phyloP scores from a whole-genome alignment of 2,329 filamentous ascomycete genomes.

The Didymella lethalis region DNA sequence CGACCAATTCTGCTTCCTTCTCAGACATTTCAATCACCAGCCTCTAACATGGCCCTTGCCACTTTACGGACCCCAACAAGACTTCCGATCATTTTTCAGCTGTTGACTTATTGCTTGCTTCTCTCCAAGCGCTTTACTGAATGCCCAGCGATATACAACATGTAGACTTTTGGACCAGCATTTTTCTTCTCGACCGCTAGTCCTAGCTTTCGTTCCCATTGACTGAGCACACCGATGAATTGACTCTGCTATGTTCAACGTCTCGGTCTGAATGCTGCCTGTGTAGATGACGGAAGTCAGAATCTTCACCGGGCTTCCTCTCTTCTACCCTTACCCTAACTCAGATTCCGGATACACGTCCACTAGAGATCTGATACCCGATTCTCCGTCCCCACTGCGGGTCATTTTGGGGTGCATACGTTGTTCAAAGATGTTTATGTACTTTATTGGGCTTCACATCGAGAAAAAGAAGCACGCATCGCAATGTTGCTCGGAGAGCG shows the following conservation, averaged over 20 bases:
- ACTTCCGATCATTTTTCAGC: not conserved
- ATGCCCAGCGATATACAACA: not conserved
- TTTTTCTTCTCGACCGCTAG: not conserved
- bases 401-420: not conserved
- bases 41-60: not conserved
- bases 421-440: not conserved
- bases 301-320: no score
- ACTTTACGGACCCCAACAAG: no score
- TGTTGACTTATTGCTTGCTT: not conserved
- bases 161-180: not conserved
- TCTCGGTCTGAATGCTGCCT: no score
- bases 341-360: no score
- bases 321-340: no score
- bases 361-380: no score
- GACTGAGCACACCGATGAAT: not conserved
- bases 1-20: not conserved
- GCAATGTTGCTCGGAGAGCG: no score
- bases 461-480: not conserved
- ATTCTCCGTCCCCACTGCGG: no score
- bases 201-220: not conserved
- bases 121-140: not conserved
- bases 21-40: not conserved
- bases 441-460: not conserved
- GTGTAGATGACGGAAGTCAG: no score
- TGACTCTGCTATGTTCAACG: not conserved